These are phyloP conservation scores for Collybia nuda DNA, from an alignment of 768 basidiomycete genomes.

Conservation along the genomic window DNA sequence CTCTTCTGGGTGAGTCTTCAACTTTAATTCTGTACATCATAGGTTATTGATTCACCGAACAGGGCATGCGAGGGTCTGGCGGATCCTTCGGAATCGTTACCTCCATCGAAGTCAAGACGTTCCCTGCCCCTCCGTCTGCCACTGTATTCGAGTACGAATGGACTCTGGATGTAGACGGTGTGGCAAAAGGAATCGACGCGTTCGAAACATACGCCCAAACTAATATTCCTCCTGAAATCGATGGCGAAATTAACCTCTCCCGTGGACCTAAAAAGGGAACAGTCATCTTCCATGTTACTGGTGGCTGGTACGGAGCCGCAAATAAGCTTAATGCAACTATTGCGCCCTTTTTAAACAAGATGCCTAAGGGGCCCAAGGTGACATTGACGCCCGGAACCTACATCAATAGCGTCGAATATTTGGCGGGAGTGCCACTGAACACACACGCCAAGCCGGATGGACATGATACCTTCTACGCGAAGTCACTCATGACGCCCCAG, in stretches of 20 bases:
- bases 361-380: constrained; percentile 5
- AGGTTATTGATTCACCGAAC: not conserved
- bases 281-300: constrained; percentile 28
- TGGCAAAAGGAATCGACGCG: constrained; percentile 26
- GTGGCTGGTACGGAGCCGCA: constrained; percentile 20
- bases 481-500: constrained; percentile 31
- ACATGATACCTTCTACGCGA: constrained; percentile 31
- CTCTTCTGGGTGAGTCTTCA: constrained; percentile 45
- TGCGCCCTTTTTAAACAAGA: constrained; percentile 10
- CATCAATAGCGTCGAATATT: constrained; percentile 7
- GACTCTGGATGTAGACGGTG: constrained; percentile 28
- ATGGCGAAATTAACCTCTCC: constrained; percentile 23
- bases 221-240: constrained; percentile 32
- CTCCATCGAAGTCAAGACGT: constrained; percentile 17
- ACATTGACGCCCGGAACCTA: constrained; percentile 15
- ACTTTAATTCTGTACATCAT: constrained; percentile 22
- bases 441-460: constrained; percentile 17
- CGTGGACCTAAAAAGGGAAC: constrained; percentile 23
- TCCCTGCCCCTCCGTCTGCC: constrained; percentile 13
- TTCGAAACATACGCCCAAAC: constrained; percentile 11
- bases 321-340: constrained; percentile 9
- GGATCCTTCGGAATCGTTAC: constrained; percentile 4
- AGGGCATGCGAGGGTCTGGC: constrained; percentile 21
- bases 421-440: constrained; percentile 16
- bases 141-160: constrained; percentile 30